Percentiles rank a stretch among this genome's conserved stretches.
Evolutionary conservation across 1,284 basidiomycete species (phyloP).

Genomic region (Irpex sp.): DNA sequence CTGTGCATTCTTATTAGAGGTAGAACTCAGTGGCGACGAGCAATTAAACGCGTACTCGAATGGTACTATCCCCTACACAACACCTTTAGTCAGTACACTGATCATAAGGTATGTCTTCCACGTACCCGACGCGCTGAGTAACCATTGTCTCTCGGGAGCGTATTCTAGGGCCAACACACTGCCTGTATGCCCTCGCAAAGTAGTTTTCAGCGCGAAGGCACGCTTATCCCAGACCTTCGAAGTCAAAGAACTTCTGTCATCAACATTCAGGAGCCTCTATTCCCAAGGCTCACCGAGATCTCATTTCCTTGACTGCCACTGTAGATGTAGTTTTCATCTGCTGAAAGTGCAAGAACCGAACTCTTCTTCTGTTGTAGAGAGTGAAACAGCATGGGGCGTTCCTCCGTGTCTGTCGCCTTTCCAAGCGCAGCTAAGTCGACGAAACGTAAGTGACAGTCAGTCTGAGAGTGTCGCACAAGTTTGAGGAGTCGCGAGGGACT

Average conservation of each 20-base stretch:
- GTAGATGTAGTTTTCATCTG: constrained; percentile 73
- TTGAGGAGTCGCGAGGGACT: background rate
- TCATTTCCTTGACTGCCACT: constrained; percentile 80
- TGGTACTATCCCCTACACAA: constrained; percentile 78
- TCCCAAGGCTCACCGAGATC: constrained; percentile 55
- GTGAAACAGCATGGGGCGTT: constrained; percentile 44
- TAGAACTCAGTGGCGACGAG: constrained; percentile 6
- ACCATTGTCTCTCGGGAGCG: constrained; percentile 74
- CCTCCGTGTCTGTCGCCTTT: constrained; percentile 15
- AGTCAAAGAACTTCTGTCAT: background rate
- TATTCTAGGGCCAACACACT: constrained; percentile 84
- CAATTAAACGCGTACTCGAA: constrained; percentile 53
- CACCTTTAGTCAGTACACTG: constrained; percentile 1
- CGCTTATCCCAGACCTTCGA: constrained; percentile 79
- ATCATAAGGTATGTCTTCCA: constrained; percentile 4
- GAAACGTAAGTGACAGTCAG: background rate
- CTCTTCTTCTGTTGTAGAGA: constrained; percentile 65
- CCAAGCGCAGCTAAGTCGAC: constrained; percentile 22
- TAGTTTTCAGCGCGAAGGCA: constrained; percentile 66
- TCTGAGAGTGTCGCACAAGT: background rate
- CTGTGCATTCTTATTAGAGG: constrained; percentile 35
- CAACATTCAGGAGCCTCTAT: background rate
- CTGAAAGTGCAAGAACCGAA: constrained; percentile 76
- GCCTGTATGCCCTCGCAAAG: constrained; percentile 81
- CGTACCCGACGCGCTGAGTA: constrained; percentile 81